Evolutionary conservation across 2,329 filamentous ascomycete species (phyloP), one percentile per base, ranked within the genome.

Genomic region (Phyllosticta citriasiana): DNA sequence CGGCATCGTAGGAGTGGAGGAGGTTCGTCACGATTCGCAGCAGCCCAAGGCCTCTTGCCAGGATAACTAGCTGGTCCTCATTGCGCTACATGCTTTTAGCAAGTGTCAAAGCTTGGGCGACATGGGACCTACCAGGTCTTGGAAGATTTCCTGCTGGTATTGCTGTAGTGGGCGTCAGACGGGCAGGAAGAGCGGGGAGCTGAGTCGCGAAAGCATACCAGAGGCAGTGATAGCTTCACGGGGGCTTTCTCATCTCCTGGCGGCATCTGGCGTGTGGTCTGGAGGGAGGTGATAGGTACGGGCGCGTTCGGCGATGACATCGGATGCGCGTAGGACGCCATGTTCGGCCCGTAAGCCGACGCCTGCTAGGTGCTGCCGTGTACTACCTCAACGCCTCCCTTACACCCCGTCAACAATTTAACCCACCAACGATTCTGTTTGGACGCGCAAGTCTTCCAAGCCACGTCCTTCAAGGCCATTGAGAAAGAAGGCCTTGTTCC

Each of bases 101-200:
- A 94, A 89, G 73, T 89, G 33, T n/a, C 7, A 27, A 6, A 14
- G 59, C 7, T 14, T 33, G 30, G 10, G 8, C 4, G 50, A 22
- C n/a, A 9, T 19, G 25, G 10, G 55, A 12, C 60, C n/a, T 52
- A 62, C 60, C 55, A 75, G 68, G 66, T 74, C 71, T 59, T 72
- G 90, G 79, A 97, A 97, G 69, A 97, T 85, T 70, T 90, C 88
- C 78, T 97, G 92, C 79, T 99, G 94, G 75, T 95, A 99, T 80
- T 91, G 81, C 79, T 84, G 67, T 64, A 68, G 63, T 69, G 2
- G 9, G 16, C 67, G 69, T 72, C 33, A 69, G 66, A n/a, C 55
- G 14, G 12, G 16, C 4, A 51, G 62, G 7, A 57, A 52, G 19
- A 7, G 14, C 24, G 5, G 30, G 4, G 24, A 64, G 7, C 66